phyloP scores from a whole-genome alignment of 2,329 filamentous ascomycete genomes.

The Fusarium equiseti region DNA sequence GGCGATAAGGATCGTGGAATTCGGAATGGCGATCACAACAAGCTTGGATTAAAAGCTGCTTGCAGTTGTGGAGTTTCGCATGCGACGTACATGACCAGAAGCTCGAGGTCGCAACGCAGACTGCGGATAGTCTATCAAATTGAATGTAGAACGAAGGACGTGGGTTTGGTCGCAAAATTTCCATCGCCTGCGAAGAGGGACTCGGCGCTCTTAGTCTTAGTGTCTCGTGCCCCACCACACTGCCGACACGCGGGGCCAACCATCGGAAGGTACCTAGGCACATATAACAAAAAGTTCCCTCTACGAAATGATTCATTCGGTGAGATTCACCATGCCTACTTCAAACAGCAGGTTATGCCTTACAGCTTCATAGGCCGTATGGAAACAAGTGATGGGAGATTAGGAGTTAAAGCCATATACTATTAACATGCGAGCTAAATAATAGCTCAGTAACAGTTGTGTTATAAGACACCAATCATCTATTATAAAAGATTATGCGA shows the following conservation, averaged over 20 bases:
- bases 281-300: not conserved
- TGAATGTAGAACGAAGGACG: constrained; percentile 12
- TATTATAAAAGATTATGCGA: not conserved
- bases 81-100: constrained; percentile 41
- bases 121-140: not conserved
- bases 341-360: not conserved
- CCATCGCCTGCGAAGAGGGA: constrained; percentile 35
- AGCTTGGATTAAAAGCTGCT: constrained; percentile 16
- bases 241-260: constrained; percentile 38
- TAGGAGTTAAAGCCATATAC: not conserved
- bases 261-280: not conserved
- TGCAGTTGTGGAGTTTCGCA: constrained; percentile 6
- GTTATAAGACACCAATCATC: not conserved
- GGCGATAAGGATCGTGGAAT: constrained; percentile 3
- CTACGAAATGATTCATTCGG: constrained; percentile 27
- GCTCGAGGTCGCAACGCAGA: constrained; percentile 10
- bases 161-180: constrained; percentile 43
- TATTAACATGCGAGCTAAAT: not conserved
- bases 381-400: not conserved
- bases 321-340: not conserved
- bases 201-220: constrained; percentile 12
- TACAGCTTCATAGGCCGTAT: not conserved
- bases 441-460: not conserved
- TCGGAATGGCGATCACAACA: constrained; percentile 27
- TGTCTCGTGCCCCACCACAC: constrained; percentile 47